Evolutionary conservation across 352 stramenopile species (phyloP).

Genomic region (Phytopythium vexans): DNA sequence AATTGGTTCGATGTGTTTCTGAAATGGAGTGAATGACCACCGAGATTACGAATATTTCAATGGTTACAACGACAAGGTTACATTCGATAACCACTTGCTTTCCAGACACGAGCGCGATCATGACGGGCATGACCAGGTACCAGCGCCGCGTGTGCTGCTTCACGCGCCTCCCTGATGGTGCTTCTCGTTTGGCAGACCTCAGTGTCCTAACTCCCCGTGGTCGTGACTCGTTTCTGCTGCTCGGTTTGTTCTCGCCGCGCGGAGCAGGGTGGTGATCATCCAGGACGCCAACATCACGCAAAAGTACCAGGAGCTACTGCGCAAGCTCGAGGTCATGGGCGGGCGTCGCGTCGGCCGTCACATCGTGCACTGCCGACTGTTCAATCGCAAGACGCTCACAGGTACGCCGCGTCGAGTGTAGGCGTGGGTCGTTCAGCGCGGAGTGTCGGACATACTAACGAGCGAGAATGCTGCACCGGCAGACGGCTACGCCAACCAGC

Average conservation of each 20-base stretch:
- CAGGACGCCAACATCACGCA: slow-evolving; percentile 78
- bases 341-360: slow-evolving; percentile 75
- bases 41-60: too few relatives aligned
- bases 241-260: neutral
- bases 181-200: neutral
- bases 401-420: slow-evolving; percentile 18
- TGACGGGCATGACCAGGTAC: slow-evolving; percentile 78
- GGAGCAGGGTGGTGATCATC: slow-evolving; percentile 69
- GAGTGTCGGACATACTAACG: neutral
- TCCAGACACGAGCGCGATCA: slow-evolving; percentile 10
- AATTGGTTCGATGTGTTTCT: too few relatives aligned
- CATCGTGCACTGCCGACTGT: slow-evolving; percentile 84
- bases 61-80: too few relatives aligned
- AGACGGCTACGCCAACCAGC: slow-evolving; percentile 84
- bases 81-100: too few relatives aligned
- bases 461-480: neutral
- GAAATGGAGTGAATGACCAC: too few relatives aligned
- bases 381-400: slow-evolving; percentile 79
- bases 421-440: neutral
- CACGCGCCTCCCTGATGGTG: neutral
- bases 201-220: too few relatives aligned
- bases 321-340: slow-evolving; percentile 81
- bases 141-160: neutral
- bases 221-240: neutral
- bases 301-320: slow-evolving; percentile 85